These are phyloP conservation scores for Wallacemonas rigidus DNA, from an alignment of 208 protist species.

Conservation along the genomic window DNA sequence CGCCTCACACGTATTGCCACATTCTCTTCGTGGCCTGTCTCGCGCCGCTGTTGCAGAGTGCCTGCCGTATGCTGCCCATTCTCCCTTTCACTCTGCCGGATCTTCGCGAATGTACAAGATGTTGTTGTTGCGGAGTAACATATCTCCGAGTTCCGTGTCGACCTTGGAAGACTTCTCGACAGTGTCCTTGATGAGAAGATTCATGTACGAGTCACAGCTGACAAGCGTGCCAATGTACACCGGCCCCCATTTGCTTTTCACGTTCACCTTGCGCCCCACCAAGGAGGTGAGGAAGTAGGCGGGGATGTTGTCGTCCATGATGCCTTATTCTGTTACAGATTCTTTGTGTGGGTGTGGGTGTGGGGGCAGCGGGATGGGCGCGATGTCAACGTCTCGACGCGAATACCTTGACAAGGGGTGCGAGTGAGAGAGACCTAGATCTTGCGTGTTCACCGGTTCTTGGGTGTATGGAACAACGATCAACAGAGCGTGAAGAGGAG, in stretches of 20 bases:
- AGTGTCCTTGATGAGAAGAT: constrained; percentile 92
- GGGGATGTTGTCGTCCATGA: constrained; percentile 74
- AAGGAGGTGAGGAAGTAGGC: constrained; percentile 93
- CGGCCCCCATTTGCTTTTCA: constrained; percentile 99
- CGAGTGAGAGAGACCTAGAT: too few relatives aligned
- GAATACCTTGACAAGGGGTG: too few relatives aligned
- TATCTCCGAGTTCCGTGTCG: constrained; percentile 78
- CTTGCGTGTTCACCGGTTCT: too few relatives aligned
- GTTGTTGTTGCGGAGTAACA: constrained; percentile 90
- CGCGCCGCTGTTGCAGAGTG: too few relatives aligned
- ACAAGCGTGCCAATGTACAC: constrained; percentile 96
- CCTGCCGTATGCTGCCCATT: neutral
- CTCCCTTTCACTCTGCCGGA: constrained; percentile 24
- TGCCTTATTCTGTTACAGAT: neutral
- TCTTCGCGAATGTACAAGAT: constrained; percentile 88
- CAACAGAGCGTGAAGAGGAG: too few relatives aligned
- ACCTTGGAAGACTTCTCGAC: constrained; percentile 71
- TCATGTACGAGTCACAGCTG: constrained; percentile 98
- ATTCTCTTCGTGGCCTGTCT: too few relatives aligned
- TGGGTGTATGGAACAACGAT: too few relatives aligned
- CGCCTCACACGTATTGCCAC: too few relatives aligned
- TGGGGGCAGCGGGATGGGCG: too few relatives aligned
- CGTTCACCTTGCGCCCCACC: constrained; percentile 93
- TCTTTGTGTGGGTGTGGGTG: too few relatives aligned
- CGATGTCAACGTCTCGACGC: too few relatives aligned